phyloP scores from a whole-genome alignment of 1,284 basidiomycete genomes.

The Fistulina hepatica region DNA sequence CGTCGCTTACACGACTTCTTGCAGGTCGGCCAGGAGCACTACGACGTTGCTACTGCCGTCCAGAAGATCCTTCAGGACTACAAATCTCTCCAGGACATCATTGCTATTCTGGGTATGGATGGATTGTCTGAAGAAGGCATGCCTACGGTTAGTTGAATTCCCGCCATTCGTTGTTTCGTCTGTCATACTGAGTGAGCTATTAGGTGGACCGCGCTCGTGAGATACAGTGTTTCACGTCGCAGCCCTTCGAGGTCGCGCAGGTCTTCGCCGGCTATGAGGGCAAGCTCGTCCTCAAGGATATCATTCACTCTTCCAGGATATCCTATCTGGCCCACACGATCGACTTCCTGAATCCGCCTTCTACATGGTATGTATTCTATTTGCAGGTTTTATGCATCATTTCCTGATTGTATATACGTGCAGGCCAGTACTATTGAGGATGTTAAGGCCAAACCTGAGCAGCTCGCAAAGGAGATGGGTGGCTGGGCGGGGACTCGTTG shows the following conservation, averaged over 20 bases:
- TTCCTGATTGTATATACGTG: conserved; percentile 5
- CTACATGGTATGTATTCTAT: conserved; percentile 57
- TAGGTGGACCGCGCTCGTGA: conserved; percentile 83
- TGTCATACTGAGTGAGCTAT: conserved; percentile 8
- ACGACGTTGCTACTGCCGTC: conserved; percentile 88
- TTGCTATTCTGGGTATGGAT: conserved; percentile 98
- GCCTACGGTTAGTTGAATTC: conserved; percentile 62
- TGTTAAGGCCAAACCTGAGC: conserved; percentile 92
- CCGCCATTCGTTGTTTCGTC: neutral
- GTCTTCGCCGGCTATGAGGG: conserved; percentile 99
- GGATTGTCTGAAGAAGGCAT: conserved; percentile 99
- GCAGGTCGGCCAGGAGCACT: conserved; percentile 79
- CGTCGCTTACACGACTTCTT: conserved; percentile 3
- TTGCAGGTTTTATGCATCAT: neutral
- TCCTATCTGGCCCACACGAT: conserved; percentile 85
- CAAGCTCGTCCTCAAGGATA: conserved; percentile 91
- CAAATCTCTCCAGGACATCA: conserved; percentile 97
- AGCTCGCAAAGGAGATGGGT: conserved; percentile 87
- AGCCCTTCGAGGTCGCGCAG: conserved; percentile 98
- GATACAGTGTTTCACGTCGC: conserved; percentile 97
- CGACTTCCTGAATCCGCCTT: conserved; percentile 87
- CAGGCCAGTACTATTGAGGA: conserved; percentile 85
- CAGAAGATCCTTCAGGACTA: conserved; percentile 99
- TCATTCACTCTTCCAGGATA: conserved; percentile 90
- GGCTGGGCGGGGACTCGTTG: too few relatives aligned